Evolutionary conservation across 768 basidiomycete genomes (phyloP), one percentile per base, ranked within the genome.

Genomic region (Leccinum arenicola): DNA sequence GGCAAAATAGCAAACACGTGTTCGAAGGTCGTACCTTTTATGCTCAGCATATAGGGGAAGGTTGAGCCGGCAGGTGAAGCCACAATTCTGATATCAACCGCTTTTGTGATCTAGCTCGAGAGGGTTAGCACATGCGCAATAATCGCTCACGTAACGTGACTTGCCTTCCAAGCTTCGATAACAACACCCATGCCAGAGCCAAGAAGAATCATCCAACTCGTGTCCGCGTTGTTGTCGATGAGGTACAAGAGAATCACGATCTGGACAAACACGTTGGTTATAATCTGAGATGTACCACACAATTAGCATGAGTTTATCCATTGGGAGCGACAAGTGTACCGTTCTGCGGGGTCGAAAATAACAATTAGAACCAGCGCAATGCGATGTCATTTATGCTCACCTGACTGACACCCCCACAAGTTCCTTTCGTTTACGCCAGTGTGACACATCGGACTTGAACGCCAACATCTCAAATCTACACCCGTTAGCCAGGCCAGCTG

Each of bases 181-280:
- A 91, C 65, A 47, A 91, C 82, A 47, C 92, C 90, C 71, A 86
- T 82, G 10, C 91, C 92, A 56, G 90, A 92, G 4, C 90, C 88
- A 73, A 94, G 82, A 25, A 98, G 82, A 73, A 98, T 98, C 93
- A 98, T 98, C 89, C 93, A 96, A 67, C 89, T 93, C 31, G 96
- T 99, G 71, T 98, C 91, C 55, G 92, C 87, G 65, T 91, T 93
- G 72, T 95, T 95, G 76, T 97, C 95, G 66, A 95, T 86, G 65
- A 98, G 88, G 75, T 97, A 98, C 19, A 98, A 80, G 33, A 96
- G 78, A 67, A 97, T 87, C 66, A 98, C 80, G 29, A 89, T 72
- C 78, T 95, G 91, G n/a, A 95, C 90, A 70, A 98, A 86, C 62
- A 95, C 93, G 73, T 98, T 99, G 40, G 93, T 92, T 64, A 98